Evolutionary conservation across 805 yeast genomes (phyloP), one percentile per base, ranked within the genome.

Genomic region (Zygotorulaspora chibaensis): DNA sequence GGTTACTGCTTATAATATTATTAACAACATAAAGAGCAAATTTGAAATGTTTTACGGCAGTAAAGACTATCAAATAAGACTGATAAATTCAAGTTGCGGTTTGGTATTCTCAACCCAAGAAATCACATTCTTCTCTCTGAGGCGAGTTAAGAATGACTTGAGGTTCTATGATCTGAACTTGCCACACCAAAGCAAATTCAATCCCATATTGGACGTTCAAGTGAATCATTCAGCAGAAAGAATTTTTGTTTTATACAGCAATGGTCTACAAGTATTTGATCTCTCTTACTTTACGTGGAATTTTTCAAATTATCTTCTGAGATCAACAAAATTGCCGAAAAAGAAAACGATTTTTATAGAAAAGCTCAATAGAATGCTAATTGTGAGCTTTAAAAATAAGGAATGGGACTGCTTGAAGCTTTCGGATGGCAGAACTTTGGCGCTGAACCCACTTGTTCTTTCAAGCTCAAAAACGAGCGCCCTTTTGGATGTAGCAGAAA

Each of bases 401-500:
- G 58, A 58, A 17, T 57, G 65, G 58, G 56, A 58, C 38, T 60
- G 61, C 40, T 38, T 59, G 16, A 62, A 60, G 40, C 38, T 61
- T 20, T 51, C 50, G 5, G 59, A 58, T 39, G 66, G 67, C 7
- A 61, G 56, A 44, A 37, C 49, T 0, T 39, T 59, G 34, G 18
- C 54, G 2, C 43, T 63, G 16, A 49, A 55, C 38, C 45, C 56
- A 13, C 16, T 45, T 23, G 45, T 48, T 8, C 48, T 58, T 3
- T 26, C 23, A 12, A 42, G 46, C 3, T 16, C 42, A 10, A 34
- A 30, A 6, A 16, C 38, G 12, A 39, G 27, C 18, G 33, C 35
- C 12, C 33, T 57, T 6, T 15, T 40, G 3, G 48, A 48, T 37
- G 45, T 55, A 3, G 47, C 53, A 2, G 60, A 55, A 39, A 15